Evolutionary conservation across 805 yeast species (phyloP).

Genomic region (Blastobotrys attinorum): DNA sequence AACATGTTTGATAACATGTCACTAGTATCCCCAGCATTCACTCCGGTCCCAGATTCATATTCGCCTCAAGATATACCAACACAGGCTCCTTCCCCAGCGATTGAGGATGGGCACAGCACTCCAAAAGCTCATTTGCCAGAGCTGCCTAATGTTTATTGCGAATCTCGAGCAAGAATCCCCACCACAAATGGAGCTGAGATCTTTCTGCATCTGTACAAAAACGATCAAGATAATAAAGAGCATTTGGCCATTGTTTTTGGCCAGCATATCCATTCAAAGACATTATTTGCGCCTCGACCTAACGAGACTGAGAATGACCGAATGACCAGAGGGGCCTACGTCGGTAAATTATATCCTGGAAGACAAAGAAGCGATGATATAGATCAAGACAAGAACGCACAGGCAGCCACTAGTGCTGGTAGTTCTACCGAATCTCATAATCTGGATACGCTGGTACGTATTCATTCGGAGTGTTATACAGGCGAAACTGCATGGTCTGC

Average conservation of each 20-base stretch:
- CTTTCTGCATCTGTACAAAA: conserved; percentile 80
- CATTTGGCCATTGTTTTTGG: conserved; percentile 97
- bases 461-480: conserved; percentile 96
- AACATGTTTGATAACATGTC: conserved; percentile 21
- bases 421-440: not conserved
- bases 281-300: conserved; percentile 52
- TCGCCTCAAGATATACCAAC: conserved; percentile 6
- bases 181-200: conserved; percentile 94
- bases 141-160: conserved; percentile 75
- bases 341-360: conserved; percentile 86
- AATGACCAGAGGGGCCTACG: conserved; percentile 98
- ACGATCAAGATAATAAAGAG: conserved; percentile 82
- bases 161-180: conserved; percentile 93
- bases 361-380: conserved; percentile 42
- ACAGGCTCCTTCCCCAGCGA: not conserved
- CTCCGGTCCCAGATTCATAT: conserved; percentile 19
- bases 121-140: conserved; percentile 15
- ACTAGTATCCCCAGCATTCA: conserved; percentile 29
- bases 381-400: conserved; percentile 3
- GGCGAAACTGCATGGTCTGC: conserved; percentile 99
- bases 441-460: conserved; percentile 54
- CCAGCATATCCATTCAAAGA: conserved; percentile 72
- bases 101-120: not conserved
- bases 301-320: conserved; percentile 84
- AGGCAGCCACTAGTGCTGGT: conserved; percentile 3